Conservation (phyloP, 2,329 filamentous ascomycete genomes). For the Graphiopsis chlorocephala region DNA sequence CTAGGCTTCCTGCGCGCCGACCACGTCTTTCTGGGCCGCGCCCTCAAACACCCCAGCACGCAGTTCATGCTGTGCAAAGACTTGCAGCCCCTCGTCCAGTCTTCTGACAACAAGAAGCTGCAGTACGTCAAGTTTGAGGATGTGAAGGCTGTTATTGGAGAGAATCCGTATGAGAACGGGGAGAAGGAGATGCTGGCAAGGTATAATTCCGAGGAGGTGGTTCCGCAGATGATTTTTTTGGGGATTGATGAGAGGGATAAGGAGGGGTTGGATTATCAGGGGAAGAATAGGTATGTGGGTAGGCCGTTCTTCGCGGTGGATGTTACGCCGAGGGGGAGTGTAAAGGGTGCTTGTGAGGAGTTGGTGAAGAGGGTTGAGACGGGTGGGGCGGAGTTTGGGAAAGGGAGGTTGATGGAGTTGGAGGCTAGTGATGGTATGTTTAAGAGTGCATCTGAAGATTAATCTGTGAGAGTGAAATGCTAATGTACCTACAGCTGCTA, state of each 20-base stretch:
- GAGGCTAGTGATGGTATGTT: constrained; percentile 59
- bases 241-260: constrained; percentile 69
- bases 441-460: not conserved
- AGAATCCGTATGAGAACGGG: constrained; percentile 65
- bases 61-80: constrained; percentile 77
- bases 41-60: constrained; percentile 63
- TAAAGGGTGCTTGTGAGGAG: constrained; percentile 60
- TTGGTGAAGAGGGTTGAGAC: constrained; percentile 61
- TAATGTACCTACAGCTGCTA: constrained; percentile 62
- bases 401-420: constrained; percentile 63
- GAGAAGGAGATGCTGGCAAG: constrained; percentile 71
- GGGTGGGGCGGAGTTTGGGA: constrained; percentile 63
- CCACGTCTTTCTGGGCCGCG: constrained; percentile 65
- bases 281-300: constrained; percentile 67
- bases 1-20: constrained; percentile 74
- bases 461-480: not conserved
- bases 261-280: constrained; percentile 59
- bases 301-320: constrained; percentile 87
- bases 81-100: constrained; percentile 63
- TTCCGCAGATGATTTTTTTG: constrained; percentile 76
- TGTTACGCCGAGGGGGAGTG: constrained; percentile 65
- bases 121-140: constrained; percentile 68
- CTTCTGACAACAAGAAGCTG: constrained; percentile 48
- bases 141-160: constrained; percentile 66
- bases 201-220: constrained; percentile 68